Base-by-base conservation (phyloP, 208 protist species). In the Acanthamoeba sp. region DNA sequence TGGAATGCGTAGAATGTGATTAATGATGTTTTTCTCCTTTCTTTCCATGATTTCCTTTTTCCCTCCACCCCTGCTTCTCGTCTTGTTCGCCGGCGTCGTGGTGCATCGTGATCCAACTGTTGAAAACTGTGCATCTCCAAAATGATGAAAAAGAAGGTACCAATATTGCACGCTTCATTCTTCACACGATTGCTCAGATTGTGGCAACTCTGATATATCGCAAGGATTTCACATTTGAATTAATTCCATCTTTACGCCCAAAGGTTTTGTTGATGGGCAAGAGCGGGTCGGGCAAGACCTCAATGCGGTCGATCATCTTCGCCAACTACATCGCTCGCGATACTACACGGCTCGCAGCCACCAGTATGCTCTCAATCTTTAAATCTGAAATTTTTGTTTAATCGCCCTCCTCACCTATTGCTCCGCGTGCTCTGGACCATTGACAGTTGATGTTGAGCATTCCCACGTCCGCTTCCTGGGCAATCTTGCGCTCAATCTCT, bases 291-390 rank as follows among this genome's bases (percentile, higher is more conserved):
- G 98, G 98, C 62, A 99, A 99, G 97, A 99, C 99, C 32, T 99
- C 98, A 90, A 99, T 99, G 99, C 98, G 99, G 38, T 99, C 98
- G 76, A 99, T 99, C 93, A 99, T 99, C 93, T 99, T 99, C 95
- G 99, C 99, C 55, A 99, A 99, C 95, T 99, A 99, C 96, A 98
- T 99, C 50, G 97, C 96, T 96, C 48, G 40, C 48, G 98, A 99
- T 82, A 98, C 98, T 24, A 97, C 98, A 55, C 96, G 98, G 29
- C 97, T 99, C 24, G 98, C 98, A 66, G 98, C 98, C 84, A 99
- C 98, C 32, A 99, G 78, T 76, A 93, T 20, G 52, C 76, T 14
- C 45, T 50, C 45, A 50, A 50, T 32, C 22, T 57, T 89, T 89
- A 20, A 10, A 24, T 52, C 29, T 52, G 12, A 12, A 7, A 29